phyloP scores from a whole-genome alignment of 164 flowering plant species.

The Houttuynia cordata region DNA sequence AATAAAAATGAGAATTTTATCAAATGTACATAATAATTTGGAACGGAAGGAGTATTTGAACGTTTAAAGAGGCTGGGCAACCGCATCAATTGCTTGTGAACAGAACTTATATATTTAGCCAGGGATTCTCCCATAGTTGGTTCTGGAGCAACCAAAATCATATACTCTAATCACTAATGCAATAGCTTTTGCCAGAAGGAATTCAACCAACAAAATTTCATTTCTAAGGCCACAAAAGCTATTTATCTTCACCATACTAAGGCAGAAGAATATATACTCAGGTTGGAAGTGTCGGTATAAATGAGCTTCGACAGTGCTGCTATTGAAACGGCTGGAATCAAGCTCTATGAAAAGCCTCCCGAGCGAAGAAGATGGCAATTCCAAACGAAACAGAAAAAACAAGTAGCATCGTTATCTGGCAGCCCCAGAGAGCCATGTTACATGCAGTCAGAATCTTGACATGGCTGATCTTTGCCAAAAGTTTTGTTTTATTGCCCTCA shows the following conservation, averaged over 20 bases:
- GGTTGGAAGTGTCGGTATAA: too few species aligned
- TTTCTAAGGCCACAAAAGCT: not conserved
- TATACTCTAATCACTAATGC: not conserved
- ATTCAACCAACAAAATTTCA: not conserved
- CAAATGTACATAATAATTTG: too few species aligned
- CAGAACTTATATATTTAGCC: too few species aligned
- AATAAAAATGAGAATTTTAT: too few species aligned
- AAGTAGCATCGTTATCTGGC: not conserved
- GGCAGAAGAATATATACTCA: too few species aligned
- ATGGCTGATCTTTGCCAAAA: not conserved
- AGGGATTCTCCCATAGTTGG: too few species aligned
- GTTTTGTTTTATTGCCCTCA: not conserved
- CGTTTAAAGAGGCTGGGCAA: too few species aligned
- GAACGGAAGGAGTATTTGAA: too few species aligned
- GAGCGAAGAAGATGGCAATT: not conserved
- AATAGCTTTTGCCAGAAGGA: not conserved
- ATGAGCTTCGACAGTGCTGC: not conserved
- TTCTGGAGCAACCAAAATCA: not conserved
- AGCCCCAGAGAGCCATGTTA: not conserved
- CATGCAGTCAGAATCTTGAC: not conserved
- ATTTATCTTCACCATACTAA: too few species aligned
- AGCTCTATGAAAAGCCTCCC: not conserved
- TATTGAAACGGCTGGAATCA: not conserved
- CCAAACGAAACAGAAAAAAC: not conserved
- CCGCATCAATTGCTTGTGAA: too few species aligned